Base-by-base conservation (phyloP, 2,329 filamentous ascomycete species). In the Alternaria solani region DNA sequence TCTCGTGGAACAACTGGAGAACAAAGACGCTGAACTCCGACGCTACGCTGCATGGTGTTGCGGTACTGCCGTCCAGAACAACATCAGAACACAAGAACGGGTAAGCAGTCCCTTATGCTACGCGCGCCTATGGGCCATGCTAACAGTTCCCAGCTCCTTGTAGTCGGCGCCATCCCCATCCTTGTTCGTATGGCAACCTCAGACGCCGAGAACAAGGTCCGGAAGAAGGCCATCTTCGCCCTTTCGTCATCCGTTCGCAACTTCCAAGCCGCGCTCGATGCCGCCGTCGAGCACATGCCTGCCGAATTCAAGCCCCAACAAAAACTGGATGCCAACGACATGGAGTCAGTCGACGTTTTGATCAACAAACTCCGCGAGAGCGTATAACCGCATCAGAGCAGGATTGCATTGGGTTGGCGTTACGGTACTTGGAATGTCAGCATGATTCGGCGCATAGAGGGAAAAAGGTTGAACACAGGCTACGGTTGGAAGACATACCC, bases 31-130 rank as follows among this genome's bases (percentile, higher is more conserved):
- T 6, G 91, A 95, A 64, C 83, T 97, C 73, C 85, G 94, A 65
- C 88, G 85, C 71, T 93, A 93, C 87, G 94, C 94, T 3, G 93
- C 93, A n/a, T 97, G 93, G 92, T 97, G 93, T 81, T 83, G 95
- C 59, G 93, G 92, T 51, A 97, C 94, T 6, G 94, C 95, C 9
- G 95, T 99, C 61, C 94, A 98, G 84, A 99, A 99, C 82, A 98
- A 99, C 79, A 85, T 87, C 69, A 90, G 90, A 76, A 89, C 88
- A 51, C 95, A 99, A 81, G 92, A 95, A 81, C 87, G 87, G 73
- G 83, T 85, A 78, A 69, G 81, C 70, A 16, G 7, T 18, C 49
- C 8, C 44, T 14, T 18, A n/a, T 11, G 11, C 18, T 20, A 8
- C 34, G 38, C 41, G 12, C 41, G 12, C 25, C 46, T 7, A 26